phyloP scores from a whole-genome alignment of 2,329 filamentous ascomycete genomes.

The Neonectria magnoliae region DNA sequence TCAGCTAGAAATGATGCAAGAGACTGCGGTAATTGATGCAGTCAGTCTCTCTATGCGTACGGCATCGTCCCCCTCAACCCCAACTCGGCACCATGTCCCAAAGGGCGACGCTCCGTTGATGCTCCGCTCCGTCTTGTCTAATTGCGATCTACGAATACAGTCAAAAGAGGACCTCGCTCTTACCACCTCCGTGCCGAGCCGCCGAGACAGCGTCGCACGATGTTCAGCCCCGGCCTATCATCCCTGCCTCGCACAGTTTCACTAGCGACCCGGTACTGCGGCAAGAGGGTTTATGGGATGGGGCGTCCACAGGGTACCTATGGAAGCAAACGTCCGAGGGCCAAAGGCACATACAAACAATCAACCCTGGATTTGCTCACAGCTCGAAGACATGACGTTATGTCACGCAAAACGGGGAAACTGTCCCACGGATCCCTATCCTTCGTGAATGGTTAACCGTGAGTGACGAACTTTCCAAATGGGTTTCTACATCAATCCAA shows the following conservation, averaged over 20 bases:
- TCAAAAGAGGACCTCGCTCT: not conserved
- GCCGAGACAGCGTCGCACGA: not conserved
- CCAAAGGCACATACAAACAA: no score
- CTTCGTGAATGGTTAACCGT: not conserved
- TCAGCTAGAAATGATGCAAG: not conserved
- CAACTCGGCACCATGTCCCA: not conserved
- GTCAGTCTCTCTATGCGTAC: no score
- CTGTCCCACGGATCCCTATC: not conserved
- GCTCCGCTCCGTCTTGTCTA: not conserved
- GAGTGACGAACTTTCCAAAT: not conserved
- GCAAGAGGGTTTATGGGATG: not conserved
- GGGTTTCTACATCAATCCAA: not conserved
- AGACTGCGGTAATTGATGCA: not conserved
- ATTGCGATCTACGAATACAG: not conserved
- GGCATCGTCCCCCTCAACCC: not conserved
- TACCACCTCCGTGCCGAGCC: not conserved
- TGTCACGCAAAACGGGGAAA: not conserved
- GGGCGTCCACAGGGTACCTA: not conserved
- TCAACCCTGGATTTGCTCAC: not conserved
- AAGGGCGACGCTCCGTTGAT: not conserved
- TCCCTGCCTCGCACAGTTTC: not conserved
- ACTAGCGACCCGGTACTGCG: not conserved
- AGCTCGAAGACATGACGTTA: not conserved
- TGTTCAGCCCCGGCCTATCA: not conserved
- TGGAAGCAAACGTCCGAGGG: not conserved